Evolutionary conservation across 352 stramenopile species (phyloP), one percentile per base, ranked within the genome.

Genomic region (Albugo candida): DNA sequence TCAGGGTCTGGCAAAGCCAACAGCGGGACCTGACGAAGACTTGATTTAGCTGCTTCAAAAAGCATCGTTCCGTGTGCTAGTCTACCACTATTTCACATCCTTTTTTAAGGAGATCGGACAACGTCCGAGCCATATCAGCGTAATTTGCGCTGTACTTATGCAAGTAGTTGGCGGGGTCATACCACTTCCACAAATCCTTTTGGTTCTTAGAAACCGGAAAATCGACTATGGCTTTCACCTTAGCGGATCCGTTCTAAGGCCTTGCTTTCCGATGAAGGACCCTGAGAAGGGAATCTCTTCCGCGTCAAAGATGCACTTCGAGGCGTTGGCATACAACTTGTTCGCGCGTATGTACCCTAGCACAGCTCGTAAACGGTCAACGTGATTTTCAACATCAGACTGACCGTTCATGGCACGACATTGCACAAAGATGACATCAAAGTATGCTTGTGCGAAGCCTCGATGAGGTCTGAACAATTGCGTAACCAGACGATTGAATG

Each of bases 391-490:
- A 13, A 59, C 12, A 40, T 35, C n/a, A n/a, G n/a, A n/a, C n/a
- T n/a, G n/a, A n/a, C n/a, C n/a, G n/a, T n/a, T n/a, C n/a, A n/a
- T n/a, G 21, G 13, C 42, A 13, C 31, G 39, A 16, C 41, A 62
- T 39, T 56, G 62, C 3, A 61, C 51, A 42, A 53, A 61, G n/a
- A 61, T 11, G 35, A 61, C 57, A 38, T 64, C 57, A 21, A 60
- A 56, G 36, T 60, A 63, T 17, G 37, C 43, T 40, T 50, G 34
- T 56, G 45, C 0, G 47, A n/a, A 13, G n/a, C 41, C 1, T 13
- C 48, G n/a, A n/a, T 56, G 41, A 2, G 41, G n/a, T n/a, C n/a
- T n/a, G n/a, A n/a, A n/a, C n/a, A n/a, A n/a, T n/a, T n/a, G 20
- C 20, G 61, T 36, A 10, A 27, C 45, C 1, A 62, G 50, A 47